Base-by-base conservation (phyloP, 495 filamentous ascomycete genomes). In the Hypoxylon trugodes region DNA sequence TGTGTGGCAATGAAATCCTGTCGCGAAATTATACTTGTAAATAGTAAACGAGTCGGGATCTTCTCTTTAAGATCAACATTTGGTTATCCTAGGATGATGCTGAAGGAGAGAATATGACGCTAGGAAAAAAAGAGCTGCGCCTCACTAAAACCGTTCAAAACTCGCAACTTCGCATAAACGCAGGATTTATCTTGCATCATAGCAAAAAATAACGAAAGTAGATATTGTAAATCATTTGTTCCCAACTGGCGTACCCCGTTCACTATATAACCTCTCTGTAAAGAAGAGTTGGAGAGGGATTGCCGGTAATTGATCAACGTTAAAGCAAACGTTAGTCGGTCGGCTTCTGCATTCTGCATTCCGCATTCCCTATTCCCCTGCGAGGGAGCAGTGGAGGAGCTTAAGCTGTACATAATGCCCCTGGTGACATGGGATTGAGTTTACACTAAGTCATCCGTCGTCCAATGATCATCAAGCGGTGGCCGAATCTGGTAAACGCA, bases 21-120 rank as follows among this genome's bases (percentile, higher is more conserved):
- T 28, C 16, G 41, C 15, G 41, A 13, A 10, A 10, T 45, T 45
- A 13, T 26, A 45, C 7, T 7, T 45, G 41, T 45, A 45, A 47
- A 24, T 32, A 15, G n/a, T n/a, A n/a, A n/a, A n/a, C n/a, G 12
- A 46, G 25, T 8, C 18, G 36, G 12, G 36, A 2, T 32, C 15
- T 22, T 24, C 37, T 19, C 46, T 13, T 58, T 6, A 3, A 22
- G 56, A 58, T 61, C 64, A 49, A 41, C 58, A 46, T 33, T 54
- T 19, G 46, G n/a, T n/a, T 22, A 59, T 33, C 24, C 43, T 56
- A 47, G 53, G 40, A 38, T 38, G 46, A 61, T 48, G n/a, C n/a
- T n/a, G n/a, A n/a, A n/a, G n/a, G 40, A 57, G 36, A 49, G 18
- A 21, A 16, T 49, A 59, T 67, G 64, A 61, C 58, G 53, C 38